Evolutionary conservation across 176 grass and related monocot genomes (phyloP).

Genomic region (Eragrostis curvula): DNA sequence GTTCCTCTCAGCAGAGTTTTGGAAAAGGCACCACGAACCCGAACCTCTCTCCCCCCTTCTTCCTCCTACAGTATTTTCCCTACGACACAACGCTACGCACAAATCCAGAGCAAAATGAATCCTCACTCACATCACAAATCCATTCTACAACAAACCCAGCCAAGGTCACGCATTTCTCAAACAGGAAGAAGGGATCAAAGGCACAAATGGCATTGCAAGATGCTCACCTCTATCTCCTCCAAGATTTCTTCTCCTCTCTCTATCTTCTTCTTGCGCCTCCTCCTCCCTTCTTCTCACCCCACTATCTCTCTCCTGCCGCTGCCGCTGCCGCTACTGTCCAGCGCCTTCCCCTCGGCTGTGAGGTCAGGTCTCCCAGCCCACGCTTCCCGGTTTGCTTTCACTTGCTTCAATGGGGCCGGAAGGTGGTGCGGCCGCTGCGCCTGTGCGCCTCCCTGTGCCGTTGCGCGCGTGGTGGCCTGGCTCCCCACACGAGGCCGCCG

Average conservation of each 20-base stretch:
- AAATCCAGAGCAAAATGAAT: not conserved
- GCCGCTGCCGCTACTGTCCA: not conserved
- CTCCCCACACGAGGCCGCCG: slow-evolving; percentile 34
- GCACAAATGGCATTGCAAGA: not conserved
- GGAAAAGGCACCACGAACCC: not conserved
- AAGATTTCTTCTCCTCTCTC: not conserved
- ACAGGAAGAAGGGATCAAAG: slow-evolving; percentile 5
- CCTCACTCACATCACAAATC: not conserved
- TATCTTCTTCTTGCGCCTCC: not conserved
- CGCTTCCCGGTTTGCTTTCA: slow-evolving; percentile 36
- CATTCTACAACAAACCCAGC: not conserved
- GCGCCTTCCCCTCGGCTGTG: not conserved
- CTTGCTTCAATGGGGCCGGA: slow-evolving; percentile 18
- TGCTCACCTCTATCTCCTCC: slow-evolving; percentile 36
- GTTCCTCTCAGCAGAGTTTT: not conserved
- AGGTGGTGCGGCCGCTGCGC: slow-evolving; percentile 36
- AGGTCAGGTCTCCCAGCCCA: slow-evolving; percentile 7
- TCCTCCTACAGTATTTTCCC: not conserved
- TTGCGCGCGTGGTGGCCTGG: not conserved
- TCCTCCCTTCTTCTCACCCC: not conserved
- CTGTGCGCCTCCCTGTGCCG: slow-evolving; percentile 35
- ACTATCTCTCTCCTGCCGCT: not conserved
- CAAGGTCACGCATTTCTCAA: not conserved
- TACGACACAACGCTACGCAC: not conserved
- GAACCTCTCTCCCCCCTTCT: not conserved